phyloP scores from a whole-genome alignment of 2,329 filamentous ascomycete genomes.

The Pseudocercospora cruenta region DNA sequence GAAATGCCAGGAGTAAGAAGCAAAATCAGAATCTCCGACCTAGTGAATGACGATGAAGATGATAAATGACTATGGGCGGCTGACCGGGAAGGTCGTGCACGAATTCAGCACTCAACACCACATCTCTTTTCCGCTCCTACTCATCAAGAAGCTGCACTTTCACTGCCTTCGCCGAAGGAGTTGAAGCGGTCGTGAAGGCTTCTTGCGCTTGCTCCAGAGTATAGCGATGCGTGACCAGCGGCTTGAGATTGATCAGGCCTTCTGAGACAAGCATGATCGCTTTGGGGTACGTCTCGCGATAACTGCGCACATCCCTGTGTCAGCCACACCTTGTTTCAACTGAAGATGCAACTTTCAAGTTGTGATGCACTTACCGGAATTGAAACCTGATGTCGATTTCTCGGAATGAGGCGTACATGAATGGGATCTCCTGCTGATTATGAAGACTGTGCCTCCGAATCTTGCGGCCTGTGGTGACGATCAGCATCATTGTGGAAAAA shows the following conservation, averaged over 20 bases:
- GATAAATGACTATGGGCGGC: constrained; percentile 17
- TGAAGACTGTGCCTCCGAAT: constrained; percentile 44
- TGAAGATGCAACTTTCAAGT: not conserved
- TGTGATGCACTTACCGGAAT: constrained; percentile 32
- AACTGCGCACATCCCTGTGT: constrained; percentile 23
- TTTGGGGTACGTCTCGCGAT: constrained; percentile 46
- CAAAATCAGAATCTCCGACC: constrained; percentile 35
- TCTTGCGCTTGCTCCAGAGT: constrained; percentile 41
- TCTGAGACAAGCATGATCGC: constrained; percentile 47
- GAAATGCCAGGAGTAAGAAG: constrained; percentile 34
- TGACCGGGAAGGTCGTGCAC: constrained; percentile 9
- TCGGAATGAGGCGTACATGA: constrained; percentile 43
- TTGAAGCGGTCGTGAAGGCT: constrained; percentile 44
- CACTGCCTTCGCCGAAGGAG: constrained; percentile 41
- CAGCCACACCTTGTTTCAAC: not conserved
- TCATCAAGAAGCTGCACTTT: constrained; percentile 41
- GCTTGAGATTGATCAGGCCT: constrained; percentile 45
- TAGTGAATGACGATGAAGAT: constrained; percentile 32
- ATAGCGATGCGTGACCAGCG: constrained; percentile 45
- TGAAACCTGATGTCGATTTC: constrained; percentile 47
- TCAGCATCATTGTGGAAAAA: not conserved
- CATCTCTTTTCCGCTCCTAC: constrained; percentile 15
- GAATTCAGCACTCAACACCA: not conserved
- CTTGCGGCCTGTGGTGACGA: constrained; percentile 30
- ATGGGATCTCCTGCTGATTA: constrained; percentile 45